phyloP scores from a whole-genome alignment of 1,284 basidiomycete genomes.

The Cutaneotrichosporon arboriforme region DNA sequence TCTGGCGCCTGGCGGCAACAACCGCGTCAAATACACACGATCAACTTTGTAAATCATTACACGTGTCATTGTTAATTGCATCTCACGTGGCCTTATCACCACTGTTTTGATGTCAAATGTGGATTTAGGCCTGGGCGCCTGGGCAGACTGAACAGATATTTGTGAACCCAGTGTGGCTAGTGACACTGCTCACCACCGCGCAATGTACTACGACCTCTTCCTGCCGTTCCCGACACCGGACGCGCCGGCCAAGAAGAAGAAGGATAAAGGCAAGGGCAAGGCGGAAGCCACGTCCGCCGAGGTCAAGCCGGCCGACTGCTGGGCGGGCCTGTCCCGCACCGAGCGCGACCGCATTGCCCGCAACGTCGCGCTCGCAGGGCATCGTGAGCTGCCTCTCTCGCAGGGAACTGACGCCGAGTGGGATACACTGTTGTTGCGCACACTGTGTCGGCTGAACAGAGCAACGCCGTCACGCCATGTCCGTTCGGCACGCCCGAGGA shows the following conservation, averaged over 20 bases:
- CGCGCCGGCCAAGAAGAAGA: slow-evolving; percentile 19
- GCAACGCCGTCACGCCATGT: slow-evolving; percentile 27
- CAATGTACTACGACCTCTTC: slow-evolving; percentile 47
- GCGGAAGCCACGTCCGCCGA: not conserved
- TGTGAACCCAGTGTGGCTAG: not conserved
- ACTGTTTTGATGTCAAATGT: not conserved
- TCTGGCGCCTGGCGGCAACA: no score
- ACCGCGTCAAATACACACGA: no score
- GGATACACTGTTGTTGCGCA: slow-evolving; percentile 43
- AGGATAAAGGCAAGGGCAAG: slow-evolving; percentile 40
- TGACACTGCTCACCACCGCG: not conserved
- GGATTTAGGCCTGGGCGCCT: slow-evolving; percentile 33
- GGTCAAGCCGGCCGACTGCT: slow-evolving; percentile 23
- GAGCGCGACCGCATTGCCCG: slow-evolving; percentile 36
- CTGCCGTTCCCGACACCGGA: slow-evolving; percentile 38
- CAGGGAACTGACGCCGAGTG: slow-evolving; percentile 22
- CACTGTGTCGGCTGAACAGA: slow-evolving; percentile 31
- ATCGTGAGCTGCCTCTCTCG: slow-evolving; percentile 26
- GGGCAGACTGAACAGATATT: no score
- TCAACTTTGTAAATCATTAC: not conserved
- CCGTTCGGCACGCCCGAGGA: slow-evolving; percentile 28
- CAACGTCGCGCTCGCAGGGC: slow-evolving; percentile 34
- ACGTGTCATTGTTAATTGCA: not conserved
- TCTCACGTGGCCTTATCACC: not conserved
- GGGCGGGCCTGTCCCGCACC: slow-evolving; percentile 29